phyloP scores from a whole-genome alignment of 2,329 filamentous ascomycete genomes.

The Colletotrichum tamarilloi region DNA sequence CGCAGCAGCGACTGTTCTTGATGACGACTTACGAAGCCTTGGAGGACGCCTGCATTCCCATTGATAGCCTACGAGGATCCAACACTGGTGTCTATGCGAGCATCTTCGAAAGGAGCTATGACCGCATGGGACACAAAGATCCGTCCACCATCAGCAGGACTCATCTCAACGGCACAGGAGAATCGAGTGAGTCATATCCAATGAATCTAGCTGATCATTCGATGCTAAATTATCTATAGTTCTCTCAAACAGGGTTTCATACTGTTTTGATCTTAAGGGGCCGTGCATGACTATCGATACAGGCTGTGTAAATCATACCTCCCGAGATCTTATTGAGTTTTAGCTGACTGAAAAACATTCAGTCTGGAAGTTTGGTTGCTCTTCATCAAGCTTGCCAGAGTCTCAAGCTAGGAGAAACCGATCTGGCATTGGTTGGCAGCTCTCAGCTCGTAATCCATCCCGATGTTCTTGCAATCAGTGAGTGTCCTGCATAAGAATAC shows the following conservation, averaged over 20 bases:
- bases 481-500: too few relatives aligned
- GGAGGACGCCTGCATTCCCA: constrained; percentile 23
- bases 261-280: not conserved
- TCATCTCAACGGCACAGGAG: too few relatives aligned
- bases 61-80: constrained; percentile 39
- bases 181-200: too few relatives aligned
- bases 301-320: constrained; percentile 46
- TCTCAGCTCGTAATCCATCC: not conserved
- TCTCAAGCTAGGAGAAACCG: constrained; percentile 43
- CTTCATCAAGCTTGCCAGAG: constrained; percentile 45
- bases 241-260: not conserved
- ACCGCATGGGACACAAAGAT: constrained; percentile 41
- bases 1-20: constrained; percentile 41
- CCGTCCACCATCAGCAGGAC: constrained; percentile 7
- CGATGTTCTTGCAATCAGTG: not conserved
- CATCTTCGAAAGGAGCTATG: constrained; percentile 46
- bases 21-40: not conserved
- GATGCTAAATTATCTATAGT: too few relatives aligned
- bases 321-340: too few relatives aligned
- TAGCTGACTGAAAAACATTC: too few relatives aligned
- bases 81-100: constrained; percentile 47
- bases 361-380: constrained; percentile 33
- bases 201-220: too few relatives aligned
- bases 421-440: constrained; percentile 42
- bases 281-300: constrained; percentile 48